phyloP scores from a whole-genome alignment of 805 yeast species.

The Hanseniaspora pseudoguilliermondii region DNA sequence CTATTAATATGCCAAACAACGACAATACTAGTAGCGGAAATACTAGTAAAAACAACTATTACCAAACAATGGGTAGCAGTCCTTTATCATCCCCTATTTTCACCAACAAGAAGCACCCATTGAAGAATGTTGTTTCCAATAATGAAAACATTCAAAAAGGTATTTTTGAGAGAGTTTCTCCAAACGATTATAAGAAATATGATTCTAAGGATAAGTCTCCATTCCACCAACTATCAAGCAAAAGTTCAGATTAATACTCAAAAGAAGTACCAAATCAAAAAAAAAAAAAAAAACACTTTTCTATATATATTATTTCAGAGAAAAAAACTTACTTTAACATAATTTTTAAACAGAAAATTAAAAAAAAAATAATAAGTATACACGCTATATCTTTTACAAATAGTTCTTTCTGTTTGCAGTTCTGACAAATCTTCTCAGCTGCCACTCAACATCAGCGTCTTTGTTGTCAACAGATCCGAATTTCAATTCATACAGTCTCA shows the following conservation, averaged over 20 bases:
- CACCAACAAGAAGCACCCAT: constrained; percentile 14
- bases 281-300: neutral
- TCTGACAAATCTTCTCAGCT: constrained; percentile 78
- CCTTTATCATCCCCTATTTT: constrained; percentile 16
- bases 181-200: constrained; percentile 9
- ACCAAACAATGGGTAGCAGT: constrained; percentile 11
- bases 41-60: neutral
- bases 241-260: constrained; percentile 10
- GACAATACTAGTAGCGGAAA: constrained; percentile 2
- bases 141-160: neutral
- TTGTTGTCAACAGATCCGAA: constrained; percentile 87
- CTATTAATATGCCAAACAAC: constrained; percentile 9
- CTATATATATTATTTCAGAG: too few relatives aligned
- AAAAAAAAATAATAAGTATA: neutral
- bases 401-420: constrained; percentile 94
- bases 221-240: constrained; percentile 11
- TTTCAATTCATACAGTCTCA: constrained; percentile 78
- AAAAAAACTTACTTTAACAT: neutral
- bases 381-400: constrained; percentile 26
- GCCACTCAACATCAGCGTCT: constrained; percentile 98
- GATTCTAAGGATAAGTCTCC: constrained; percentile 7
- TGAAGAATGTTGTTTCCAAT: neutral
- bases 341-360: neutral
- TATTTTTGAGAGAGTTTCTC: constrained; percentile 10
- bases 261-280: neutral